These are phyloP conservation scores for Tribonema minus DNA, from an alignment of 108 stramenopile genomes.

Conservation along the genomic window DNA sequence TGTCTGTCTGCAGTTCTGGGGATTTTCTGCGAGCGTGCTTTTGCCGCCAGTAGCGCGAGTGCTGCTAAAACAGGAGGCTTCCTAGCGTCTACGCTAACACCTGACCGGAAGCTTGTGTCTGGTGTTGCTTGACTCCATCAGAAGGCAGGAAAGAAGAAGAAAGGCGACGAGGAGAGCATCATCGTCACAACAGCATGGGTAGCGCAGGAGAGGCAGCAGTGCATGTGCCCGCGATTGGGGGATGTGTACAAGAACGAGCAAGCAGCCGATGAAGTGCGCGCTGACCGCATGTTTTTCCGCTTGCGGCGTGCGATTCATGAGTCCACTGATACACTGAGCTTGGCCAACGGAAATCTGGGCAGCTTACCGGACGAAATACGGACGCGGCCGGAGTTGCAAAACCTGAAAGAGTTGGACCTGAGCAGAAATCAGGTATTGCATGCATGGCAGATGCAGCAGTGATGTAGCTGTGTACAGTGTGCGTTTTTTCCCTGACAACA, in stretches of 20 bases:
- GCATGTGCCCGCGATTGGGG: conserved; percentile 55
- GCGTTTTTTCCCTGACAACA: too few relatives aligned
- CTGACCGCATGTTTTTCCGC: conserved; percentile 27
- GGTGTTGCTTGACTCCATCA: too few relatives aligned
- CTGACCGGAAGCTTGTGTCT: too few relatives aligned
- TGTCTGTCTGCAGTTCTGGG: too few relatives aligned
- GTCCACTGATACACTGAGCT: conserved; percentile 15
- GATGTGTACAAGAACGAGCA: conserved; percentile 44
- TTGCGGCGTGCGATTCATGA: conserved; percentile 30
- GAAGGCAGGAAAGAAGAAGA: conserved; percentile 50
- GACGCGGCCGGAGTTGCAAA: conserved; percentile 7
- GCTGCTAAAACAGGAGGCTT: too few relatives aligned
- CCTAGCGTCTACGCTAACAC: too few relatives aligned
- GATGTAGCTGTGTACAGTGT: too few relatives aligned
- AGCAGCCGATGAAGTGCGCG: conserved; percentile 20
- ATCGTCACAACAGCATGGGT: conserved; percentile 48
- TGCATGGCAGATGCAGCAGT: too few relatives aligned
- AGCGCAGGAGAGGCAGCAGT: conserved; percentile 39
- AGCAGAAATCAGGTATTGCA: too few relatives aligned
- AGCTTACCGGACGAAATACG: conserved; percentile 41
- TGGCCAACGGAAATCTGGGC: conserved; percentile 18
- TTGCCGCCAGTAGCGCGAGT: too few relatives aligned
- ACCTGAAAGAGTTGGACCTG: conserved; percentile 37
- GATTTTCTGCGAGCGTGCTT: too few relatives aligned
- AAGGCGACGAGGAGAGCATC: background rate